Evolutionary conservation across 164 flowering plant genomes (phyloP), one percentile per base, ranked within the genome.

Genomic region (Nymphaea colorata): DNA sequence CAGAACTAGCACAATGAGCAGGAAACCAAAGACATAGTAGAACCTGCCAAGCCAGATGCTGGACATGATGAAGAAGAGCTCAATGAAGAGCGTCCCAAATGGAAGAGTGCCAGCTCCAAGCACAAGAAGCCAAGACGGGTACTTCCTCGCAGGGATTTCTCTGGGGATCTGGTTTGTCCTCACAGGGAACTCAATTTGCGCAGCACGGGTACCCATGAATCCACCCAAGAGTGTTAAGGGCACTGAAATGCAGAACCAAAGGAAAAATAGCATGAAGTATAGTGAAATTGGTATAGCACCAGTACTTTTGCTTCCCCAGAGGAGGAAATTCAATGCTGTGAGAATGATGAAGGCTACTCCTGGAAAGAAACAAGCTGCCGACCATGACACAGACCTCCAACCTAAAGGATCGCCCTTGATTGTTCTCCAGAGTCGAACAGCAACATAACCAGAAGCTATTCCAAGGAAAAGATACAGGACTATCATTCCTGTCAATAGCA

Each of bases 61-160:
- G 14, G 74, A 74, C 67, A 74, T 63, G 6, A 74, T 74, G 53
- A 74, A 74, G 69, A 70, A 74, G 36, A 74, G 72, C 57, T 74
- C 76, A 47, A 74, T 74, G 76, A 79, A 79, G 3, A 79, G 74
- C 4, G 82, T 79, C 53, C 82, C 82, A 66, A 79, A 79, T 3
- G 82, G 82, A 59, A 79, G 79, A 36, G 82, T 79, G 62, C 82
- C 79, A 42, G 82, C 78, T 60, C 82, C 82, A 70, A 77, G 82
- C 70, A 79, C 82, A 63, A 79, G 75, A 45, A 79, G 75, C 82
- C 82, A 79, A 4, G 82, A 77, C 1, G 80, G 82, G 61, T 77
- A 79, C 61, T 77, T 79, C 44, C 80, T 66, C 4, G 72, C 68
- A 41, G 82, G 82, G 7, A 77, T 73, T 69, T 79, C 78, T 51